phyloP scores from a whole-genome alignment of 2,329 filamentous ascomycete genomes.

The Aspergillus sp. region DNA sequence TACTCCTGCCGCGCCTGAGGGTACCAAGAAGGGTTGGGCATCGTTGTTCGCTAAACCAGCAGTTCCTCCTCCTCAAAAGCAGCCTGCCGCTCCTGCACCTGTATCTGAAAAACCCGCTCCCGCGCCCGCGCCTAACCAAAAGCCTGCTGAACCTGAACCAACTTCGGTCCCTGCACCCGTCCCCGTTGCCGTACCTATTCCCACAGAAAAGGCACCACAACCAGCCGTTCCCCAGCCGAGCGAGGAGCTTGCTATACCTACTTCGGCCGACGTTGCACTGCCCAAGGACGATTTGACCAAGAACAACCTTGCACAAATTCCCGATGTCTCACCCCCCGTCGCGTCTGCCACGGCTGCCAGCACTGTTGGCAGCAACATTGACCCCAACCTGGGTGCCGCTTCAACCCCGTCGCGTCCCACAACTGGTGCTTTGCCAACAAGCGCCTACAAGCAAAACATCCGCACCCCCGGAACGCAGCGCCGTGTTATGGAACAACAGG shows the following conservation, averaged over 20 bases:
- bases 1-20: constrained; percentile 34
- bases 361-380: constrained; percentile 83
- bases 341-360: constrained; percentile 82
- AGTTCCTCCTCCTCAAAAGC: constrained; percentile 53
- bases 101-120: constrained; percentile 20
- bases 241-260: constrained; percentile 41
- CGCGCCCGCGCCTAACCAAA: constrained; percentile 6
- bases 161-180: constrained; percentile 36
- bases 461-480: constrained; percentile 81
- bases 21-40: constrained; percentile 60
- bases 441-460: constrained; percentile 71
- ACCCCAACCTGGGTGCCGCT: constrained; percentile 60
- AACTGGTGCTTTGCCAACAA: constrained; percentile 74
- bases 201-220: constrained; percentile 36
- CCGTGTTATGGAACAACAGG: constrained; percentile 88
- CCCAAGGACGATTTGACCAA: constrained; percentile 83
- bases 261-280: constrained; percentile 56
- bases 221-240: constrained; percentile 30
- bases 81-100: constrained; percentile 44
- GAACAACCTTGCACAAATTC: constrained; percentile 87
- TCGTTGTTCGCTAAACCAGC: constrained; percentile 70
- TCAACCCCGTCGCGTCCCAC: constrained; percentile 56
- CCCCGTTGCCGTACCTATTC: constrained; percentile 31
- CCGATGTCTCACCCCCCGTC: constrained; percentile 74
- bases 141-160: constrained; percentile 23